Evolutionary conservation across 495 filamentous ascomycete genomes (phyloP).

Genomic region (Glonium stellatum): DNA sequence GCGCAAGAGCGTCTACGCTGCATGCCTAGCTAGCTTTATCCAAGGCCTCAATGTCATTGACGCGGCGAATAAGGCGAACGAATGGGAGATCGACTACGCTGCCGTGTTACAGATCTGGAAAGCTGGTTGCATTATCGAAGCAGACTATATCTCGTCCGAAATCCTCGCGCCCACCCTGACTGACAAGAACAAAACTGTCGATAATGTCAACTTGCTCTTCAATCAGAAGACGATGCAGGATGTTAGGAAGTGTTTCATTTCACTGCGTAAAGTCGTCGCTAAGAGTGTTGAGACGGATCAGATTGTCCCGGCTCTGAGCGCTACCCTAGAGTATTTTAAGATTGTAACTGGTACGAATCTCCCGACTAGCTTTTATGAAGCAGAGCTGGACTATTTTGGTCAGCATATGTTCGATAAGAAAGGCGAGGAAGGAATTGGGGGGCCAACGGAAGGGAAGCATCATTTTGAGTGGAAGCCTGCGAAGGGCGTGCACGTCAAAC

Average conservation of each 20-base stretch:
- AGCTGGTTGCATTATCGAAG: conserved; percentile 66
- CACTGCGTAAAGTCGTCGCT: conserved; percentile 52
- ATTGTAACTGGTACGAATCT: conserved; percentile 46
- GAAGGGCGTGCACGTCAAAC: not conserved
- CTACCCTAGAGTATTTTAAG: conserved; percentile 65
- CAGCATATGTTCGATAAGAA: conserved; percentile 58
- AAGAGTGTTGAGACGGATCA: conserved; percentile 55
- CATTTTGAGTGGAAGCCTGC: conserved; percentile 55
- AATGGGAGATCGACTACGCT: conserved; percentile 56
- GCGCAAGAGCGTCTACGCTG: conserved; percentile 53
- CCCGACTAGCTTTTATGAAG: conserved; percentile 66
- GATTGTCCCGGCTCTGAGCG: conserved; percentile 56
- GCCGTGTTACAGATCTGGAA: conserved; percentile 64
- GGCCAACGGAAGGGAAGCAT: conserved; percentile 45
- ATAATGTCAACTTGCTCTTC: conserved; percentile 41
- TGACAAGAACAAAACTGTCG: not conserved
- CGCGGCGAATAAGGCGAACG: conserved; percentile 51
- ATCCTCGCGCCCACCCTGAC: conserved; percentile 41
- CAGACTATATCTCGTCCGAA: conserved; percentile 58
- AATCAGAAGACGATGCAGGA: conserved; percentile 47
- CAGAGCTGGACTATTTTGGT: conserved; percentile 72
- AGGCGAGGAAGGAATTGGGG: conserved; percentile 40
- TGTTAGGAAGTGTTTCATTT: conserved; percentile 44
- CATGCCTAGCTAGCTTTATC: conserved; percentile 56
- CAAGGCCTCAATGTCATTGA: conserved; percentile 65